A percentile compares a stretch with the other conserved stretches of the same genome.
phyloP scores from a whole-genome alignment of 2,329 filamentous ascomycete genomes.

The Periconia sp. region DNA sequence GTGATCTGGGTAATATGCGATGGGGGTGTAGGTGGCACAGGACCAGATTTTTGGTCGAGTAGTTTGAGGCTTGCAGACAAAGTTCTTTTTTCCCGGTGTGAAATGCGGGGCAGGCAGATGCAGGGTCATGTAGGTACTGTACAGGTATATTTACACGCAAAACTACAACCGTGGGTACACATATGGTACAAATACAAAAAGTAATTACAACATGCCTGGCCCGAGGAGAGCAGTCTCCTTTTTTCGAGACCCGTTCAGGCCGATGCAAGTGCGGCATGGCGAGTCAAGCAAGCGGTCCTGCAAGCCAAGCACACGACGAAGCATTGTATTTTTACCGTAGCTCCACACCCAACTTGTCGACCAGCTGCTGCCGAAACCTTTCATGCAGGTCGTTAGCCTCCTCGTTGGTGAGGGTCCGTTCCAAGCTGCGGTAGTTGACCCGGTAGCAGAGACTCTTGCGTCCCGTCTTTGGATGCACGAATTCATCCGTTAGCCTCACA shows the following conservation, averaged over 20 bases:
- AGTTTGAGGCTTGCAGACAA: background rate
- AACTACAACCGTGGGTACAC: slow-evolving; percentile 15
- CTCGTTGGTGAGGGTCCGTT: slow-evolving; percentile 84
- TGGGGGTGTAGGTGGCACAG: slow-evolving; percentile 1
- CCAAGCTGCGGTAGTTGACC: slow-evolving; percentile 91
- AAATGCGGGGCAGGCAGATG: slow-evolving; percentile 14
- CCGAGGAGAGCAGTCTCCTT: slow-evolving; percentile 2
- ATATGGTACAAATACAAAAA: slow-evolving; percentile 18
- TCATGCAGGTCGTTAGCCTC: slow-evolving; percentile 81
- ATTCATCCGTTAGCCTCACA: slow-evolving; percentile 82
- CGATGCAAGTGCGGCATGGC: too few relatives aligned
- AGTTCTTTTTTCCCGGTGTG: slow-evolving; percentile 15
- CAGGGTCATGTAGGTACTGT: slow-evolving; percentile 2
- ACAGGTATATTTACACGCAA: slow-evolving; percentile 10
- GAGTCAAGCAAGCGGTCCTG: background rate
- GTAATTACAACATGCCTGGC: background rate
- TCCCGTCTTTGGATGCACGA: slow-evolving; percentile 84
- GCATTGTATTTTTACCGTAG: slow-evolving; percentile 61
- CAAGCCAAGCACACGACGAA: background rate
- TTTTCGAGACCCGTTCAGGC: background rate
- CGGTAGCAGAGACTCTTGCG: slow-evolving; percentile 88
- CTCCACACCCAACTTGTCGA: slow-evolving; percentile 77
- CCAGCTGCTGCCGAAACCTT: slow-evolving; percentile 68
- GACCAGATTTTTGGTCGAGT: slow-evolving; percentile 8
- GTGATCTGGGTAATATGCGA: slow-evolving; percentile 13